Percentiles rank a stretch among this genome's conserved stretches.
Evolutionary conservation across 495 filamentous ascomycete species (phyloP).

Genomic region (Penicillium bialowiezense): DNA sequence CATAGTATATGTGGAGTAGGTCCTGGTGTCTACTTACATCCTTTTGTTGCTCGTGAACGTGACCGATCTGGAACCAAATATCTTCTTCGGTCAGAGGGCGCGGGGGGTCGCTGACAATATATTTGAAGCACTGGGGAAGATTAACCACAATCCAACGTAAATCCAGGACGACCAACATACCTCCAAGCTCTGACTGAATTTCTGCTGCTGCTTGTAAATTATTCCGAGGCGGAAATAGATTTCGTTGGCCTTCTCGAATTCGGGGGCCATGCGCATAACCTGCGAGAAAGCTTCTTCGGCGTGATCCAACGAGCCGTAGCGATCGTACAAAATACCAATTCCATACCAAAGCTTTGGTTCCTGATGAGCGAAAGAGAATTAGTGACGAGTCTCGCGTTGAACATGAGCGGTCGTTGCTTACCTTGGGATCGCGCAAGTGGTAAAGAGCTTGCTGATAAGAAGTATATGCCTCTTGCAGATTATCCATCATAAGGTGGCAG

Average conservation of each 20-base stretch:
- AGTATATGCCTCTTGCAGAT: conserved; percentile 95
- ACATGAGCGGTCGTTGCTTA: conserved; percentile 33
- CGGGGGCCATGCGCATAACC: conserved; percentile 97
- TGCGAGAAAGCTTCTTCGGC: conserved; percentile 98
- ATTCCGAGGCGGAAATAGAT: conserved; percentile 99
- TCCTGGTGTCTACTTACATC: conserved; percentile 63
- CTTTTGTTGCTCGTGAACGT: conserved; percentile 98
- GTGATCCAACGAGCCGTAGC: conserved; percentile 95
- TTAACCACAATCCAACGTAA: conserved; percentile 1
- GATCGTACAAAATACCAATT: conserved; percentile 96
- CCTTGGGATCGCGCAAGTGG: conserved; percentile 92
- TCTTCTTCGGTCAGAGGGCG: conserved; percentile 94
- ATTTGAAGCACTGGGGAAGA: conserved; percentile 81
- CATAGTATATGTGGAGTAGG: too few relatives aligned
- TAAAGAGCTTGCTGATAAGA: conserved; percentile 96
- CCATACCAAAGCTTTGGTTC: conserved; percentile 99
- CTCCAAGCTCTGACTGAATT: conserved; percentile 88
- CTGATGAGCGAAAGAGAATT: conserved; percentile 37
- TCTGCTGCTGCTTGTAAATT: conserved; percentile 98
- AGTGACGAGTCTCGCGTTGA: neutral
- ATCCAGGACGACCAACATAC: conserved; percentile 46
- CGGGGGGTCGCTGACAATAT: conserved; percentile 92
- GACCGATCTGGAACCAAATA: conserved; percentile 99
- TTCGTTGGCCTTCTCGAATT: conserved; percentile 98
- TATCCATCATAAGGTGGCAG: conserved; percentile 99